These are phyloP conservation scores for Melanopsichium pennsylvanicum DNA, from an alignment of 1,284 basidiomycete genomes.

Conservation along the genomic window DNA sequence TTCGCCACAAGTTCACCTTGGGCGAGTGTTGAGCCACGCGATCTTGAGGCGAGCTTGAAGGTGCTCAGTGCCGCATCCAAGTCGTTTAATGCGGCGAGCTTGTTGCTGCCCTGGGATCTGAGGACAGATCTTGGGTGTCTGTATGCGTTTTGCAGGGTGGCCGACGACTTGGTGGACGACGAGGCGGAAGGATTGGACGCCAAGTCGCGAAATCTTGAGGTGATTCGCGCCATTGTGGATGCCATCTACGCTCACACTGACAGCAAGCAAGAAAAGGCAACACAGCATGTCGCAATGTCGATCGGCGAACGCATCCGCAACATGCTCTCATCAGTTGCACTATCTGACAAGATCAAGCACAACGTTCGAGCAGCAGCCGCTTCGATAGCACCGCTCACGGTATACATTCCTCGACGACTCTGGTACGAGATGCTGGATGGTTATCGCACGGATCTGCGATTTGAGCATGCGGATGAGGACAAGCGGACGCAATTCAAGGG, in stretches of 20 bases:
- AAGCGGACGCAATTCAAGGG: conserved; percentile 13
- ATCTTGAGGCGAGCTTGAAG: conserved; percentile 23
- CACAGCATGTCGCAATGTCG: background rate
- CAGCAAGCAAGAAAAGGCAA: background rate
- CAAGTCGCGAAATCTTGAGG: conserved; percentile 20
- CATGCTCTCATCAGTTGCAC: conserved; percentile 7
- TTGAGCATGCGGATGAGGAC: conserved; percentile 23
- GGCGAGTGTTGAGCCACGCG: conserved; percentile 24
- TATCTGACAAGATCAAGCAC: conserved; percentile 14
- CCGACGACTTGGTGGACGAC: conserved; percentile 57
- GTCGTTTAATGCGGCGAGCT: conserved; percentile 52
- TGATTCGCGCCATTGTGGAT: conserved; percentile 34
- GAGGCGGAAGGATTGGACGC: conserved; percentile 23
- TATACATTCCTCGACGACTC: conserved; percentile 44
- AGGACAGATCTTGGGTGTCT: conserved; percentile 52
- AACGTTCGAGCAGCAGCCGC: conserved; percentile 43
- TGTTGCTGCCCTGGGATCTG: conserved; percentile 59
- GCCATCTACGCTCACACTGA: conserved; percentile 19
- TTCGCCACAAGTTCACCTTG: conserved; percentile 2
- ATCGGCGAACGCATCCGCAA: conserved; percentile 21
- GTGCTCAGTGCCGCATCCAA: conserved; percentile 48
- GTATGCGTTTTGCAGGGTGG: conserved; percentile 58
- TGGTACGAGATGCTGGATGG: conserved; percentile 58
- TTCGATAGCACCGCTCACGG: conserved; percentile 45
- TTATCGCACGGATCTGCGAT: conserved; percentile 44